phyloP scores from a whole-genome alignment of 345 rosid genomes.

The Aquilaria malaccensis region DNA sequence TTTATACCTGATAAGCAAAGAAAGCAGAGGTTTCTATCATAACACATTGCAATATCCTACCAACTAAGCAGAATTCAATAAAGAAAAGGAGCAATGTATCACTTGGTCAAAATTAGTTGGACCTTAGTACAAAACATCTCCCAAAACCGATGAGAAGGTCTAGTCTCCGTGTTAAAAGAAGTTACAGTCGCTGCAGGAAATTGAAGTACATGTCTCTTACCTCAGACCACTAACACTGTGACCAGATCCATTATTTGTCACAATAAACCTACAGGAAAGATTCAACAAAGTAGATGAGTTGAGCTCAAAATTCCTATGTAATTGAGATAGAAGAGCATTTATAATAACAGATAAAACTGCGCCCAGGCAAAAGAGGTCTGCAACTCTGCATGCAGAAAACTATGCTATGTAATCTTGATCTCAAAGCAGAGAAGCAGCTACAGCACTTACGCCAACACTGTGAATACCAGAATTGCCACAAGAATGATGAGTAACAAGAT shows the following conservation, averaged over 20 bases:
- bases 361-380: background rate
- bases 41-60: background rate
- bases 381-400: background rate
- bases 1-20: conserved; percentile 57
- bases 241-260: conserved; percentile 86
- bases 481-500: conserved; percentile 55
- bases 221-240: conserved; percentile 63
- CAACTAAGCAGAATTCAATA: background rate
- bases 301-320: background rate
- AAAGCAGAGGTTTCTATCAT: conserved; percentile 3
- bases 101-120: background rate
- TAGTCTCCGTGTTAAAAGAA: background rate
- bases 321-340: background rate
- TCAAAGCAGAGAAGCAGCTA: background rate
- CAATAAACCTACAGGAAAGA: conserved; percentile 56
- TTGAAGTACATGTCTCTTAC: conserved; percentile 28
- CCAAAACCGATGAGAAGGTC: no score
- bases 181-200: background rate
- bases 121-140: background rate
- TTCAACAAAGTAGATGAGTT: background rate
- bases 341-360: background rate
- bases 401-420: background rate
- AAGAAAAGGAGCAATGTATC: background rate
- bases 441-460: conserved; percentile 86
- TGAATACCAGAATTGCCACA: conserved; percentile 77